Base-by-base conservation (phyloP, 2,329 filamentous ascomycete species). In the Diaporthe vaccinii region DNA sequence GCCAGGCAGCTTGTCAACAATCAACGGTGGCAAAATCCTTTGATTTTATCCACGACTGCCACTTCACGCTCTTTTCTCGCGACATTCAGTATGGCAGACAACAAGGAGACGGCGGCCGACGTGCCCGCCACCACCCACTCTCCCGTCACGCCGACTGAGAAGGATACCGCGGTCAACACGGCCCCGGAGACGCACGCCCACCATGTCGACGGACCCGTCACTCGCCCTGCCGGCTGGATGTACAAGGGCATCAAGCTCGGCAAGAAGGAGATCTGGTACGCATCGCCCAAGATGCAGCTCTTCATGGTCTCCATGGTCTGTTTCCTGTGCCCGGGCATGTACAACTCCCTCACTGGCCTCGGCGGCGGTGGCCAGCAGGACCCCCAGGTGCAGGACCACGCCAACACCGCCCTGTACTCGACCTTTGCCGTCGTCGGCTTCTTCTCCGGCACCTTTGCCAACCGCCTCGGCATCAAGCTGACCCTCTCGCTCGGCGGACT, bases 391-490 rank as follows among this genome's bases (percentile, higher is more conserved):
- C 82, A 84, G 87, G 92, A 93, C 84, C 89, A 92, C 78, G 90
- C 92, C 78, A 83, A 82, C 73, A 86, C 84, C 15, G 87, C 87
- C 8, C 83, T 89, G 14, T 88, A 89, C 80, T 85, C 84, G 14
- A 87, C 87, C 49, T 89, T 89, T 74, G 86, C 91, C 58, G 86
- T 91, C 73, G 87, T 92, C 59, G 93, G 91, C 77, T 90, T 95
- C 84, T 89, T 94, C 81, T 93, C 94, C 78, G 93, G 93, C 74
- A 96, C 93, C 71, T 90, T 96, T 80, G 92, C 93, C 85, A 97
- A 97, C 86, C 90, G 90, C 78, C 87, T 95, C 72, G 94, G 94
- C 74, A 89, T 95, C 77, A 91, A 90, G 80, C 81, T 89, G 59
- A 93, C 93, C 22, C 86, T 96, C 69, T 88, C 91, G 7, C 88